Evolutionary conservation across 495 filamentous ascomycete genomes (phyloP), one percentile per base, ranked within the genome.

Genomic region (Bombardia bombarda): DNA sequence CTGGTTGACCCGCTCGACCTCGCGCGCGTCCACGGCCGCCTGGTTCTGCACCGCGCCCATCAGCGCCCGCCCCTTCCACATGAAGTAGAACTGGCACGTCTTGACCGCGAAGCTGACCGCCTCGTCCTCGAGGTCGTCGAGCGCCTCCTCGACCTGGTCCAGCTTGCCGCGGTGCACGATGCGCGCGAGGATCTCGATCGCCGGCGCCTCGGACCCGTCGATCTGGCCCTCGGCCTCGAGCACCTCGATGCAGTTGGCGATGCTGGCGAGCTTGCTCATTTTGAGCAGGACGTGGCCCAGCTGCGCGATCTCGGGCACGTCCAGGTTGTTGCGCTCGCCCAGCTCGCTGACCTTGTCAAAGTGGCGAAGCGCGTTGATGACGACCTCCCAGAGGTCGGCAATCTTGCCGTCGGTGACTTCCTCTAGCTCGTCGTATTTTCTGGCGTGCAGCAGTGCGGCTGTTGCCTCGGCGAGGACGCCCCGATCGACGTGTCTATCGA

Each of bases 391-490:
- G 7, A 96, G 68, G 31, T 80, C 74, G 28, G 82, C 75, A 7
- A 97, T 62, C 55, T 88, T 95, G 54, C 62, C 74, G 32, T 92
- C 84, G 1, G 87, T 80, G 14, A 86, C 69, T 46, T 97, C 93
- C 42, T 87, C 80, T 39, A 94, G 78, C 46, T 92, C 88, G 47
- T 90, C 87, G 41, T 85, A 90, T 44, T 75, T 80, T 41, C 83
- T 82, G 10, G 90, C 88, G 57, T 95, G 90, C 17, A 94, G 61
- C 23, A 98, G 75, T 12, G 88, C 87, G 12, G 79, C 72, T 12
- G 80, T 83, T 18, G 87, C 89, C 60, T 95, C 88, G 5, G 77
- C 75, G n/a, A 98, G 68, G 6, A 98, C 89, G 30, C 78, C 75
- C 37, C 85, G 79, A 50, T 94, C 84, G 4, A 85, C 84, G 54